Conservation (phyloP, 148 eudicot genomes). For the Gaultheria prostrata region DNA sequence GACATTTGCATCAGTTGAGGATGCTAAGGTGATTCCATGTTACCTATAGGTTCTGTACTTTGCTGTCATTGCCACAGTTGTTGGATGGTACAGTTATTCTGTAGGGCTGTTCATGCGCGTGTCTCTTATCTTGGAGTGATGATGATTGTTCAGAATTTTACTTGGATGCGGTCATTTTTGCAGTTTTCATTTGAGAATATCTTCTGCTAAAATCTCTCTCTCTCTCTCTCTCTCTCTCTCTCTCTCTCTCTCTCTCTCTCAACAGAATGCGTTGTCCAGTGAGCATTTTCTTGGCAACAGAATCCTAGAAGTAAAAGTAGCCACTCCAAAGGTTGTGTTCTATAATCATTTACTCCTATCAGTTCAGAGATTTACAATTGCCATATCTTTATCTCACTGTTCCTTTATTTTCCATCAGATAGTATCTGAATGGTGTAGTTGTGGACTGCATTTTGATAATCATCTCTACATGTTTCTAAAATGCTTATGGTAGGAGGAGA, state of each 20-base stretch:
- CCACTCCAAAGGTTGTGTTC: constrained; percentile 64
- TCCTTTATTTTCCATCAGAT: background rate
- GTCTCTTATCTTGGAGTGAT: background rate
- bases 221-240: too few species aligned
- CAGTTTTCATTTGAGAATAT: background rate
- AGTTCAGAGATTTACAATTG: background rate
- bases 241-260: constrained; percentile 13
- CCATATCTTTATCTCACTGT: background rate
- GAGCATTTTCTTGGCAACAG: constrained; percentile 84
- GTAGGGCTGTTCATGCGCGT: background rate
- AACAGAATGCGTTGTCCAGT: constrained; percentile 60
- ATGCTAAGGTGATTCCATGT: constrained; percentile 62
- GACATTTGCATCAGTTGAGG: constrained; percentile 70
- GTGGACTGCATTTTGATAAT: background rate
- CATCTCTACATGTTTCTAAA: background rate
- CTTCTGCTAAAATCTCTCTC: background rate
- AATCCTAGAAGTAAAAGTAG: constrained; percentile 83
- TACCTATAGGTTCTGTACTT: background rate
- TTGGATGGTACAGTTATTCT: background rate
- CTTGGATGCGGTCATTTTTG: background rate
- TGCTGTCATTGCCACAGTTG: background rate
- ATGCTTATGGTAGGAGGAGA: constrained; percentile 40
- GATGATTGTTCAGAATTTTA: background rate
- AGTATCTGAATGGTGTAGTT: background rate
- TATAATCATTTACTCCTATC: background rate